Base-by-base conservation (phyloP, 768 basidiomycete species). In the Tricholoma hemisulphureum region DNA sequence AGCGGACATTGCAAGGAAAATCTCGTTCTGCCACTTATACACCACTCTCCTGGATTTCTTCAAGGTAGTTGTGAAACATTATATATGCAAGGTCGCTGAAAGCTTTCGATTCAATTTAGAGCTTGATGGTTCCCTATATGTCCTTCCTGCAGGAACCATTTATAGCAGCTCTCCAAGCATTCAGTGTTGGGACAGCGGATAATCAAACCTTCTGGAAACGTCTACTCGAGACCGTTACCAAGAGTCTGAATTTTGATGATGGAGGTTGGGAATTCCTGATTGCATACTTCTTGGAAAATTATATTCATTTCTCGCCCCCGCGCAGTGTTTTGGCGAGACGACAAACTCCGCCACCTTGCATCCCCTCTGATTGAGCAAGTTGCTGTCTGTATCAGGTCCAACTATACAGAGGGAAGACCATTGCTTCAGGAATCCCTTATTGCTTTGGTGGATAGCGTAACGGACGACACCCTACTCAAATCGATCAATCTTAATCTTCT, bases 111-210 rank as follows among this genome's bases (percentile, higher is more conserved):
- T 13, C 23, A 14, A 34, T 54, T 6, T 49, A 93, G 91, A 84
- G 77, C 21, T 77, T 98, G 65, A 93, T 98, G 84, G 91, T 88
- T 14, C 93, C 95, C 0, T 98, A 98, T 73, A 90, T 93, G 80
- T 81, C 87, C 7, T 87, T 87, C 71, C 70, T 94, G 45, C 69
- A 94, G 37, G 79, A 80, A 58, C 83, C 91, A 9, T 83, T 91
- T 45, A 70, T 83, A 46, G 84, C 88, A 45, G 71, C 83, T 1
- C 76, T 98, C 34, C 77, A 82, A 41, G 68, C 75, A 4, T 89
- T 80, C 62, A 64, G 73, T 11, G 58, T 72, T 11, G 72, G 68
- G 3, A 54, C 65, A 2, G 26, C 70, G 39, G 65, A 72, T 21
- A 70, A 82, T 68, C 64, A 69, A 2, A 63, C 72, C 1, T 75